phyloP scores from a whole-genome alignment of 768 basidiomycete genomes.

The Leccinum pellstonianum region DNA sequence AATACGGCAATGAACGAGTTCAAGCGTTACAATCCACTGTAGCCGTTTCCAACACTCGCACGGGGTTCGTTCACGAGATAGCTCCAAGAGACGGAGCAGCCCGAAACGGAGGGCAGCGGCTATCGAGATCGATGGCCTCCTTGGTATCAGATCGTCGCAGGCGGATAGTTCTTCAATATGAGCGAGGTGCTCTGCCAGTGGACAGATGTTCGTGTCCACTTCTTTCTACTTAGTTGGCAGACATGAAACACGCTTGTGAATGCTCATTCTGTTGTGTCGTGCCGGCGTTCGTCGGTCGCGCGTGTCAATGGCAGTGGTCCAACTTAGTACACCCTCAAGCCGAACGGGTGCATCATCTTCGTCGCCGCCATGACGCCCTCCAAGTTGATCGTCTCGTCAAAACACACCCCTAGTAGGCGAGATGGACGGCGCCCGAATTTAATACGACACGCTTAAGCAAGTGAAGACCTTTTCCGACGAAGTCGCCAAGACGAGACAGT shows the following conservation, averaged over 20 bases:
- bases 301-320: slow-evolving; percentile 58
- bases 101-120: slow-evolving; percentile 25
- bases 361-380: slow-evolving; percentile 77
- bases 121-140: slow-evolving; percentile 23
- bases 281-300: not conserved
- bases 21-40: no score
- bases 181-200: slow-evolving; percentile 75
- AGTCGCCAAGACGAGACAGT: slow-evolving; percentile 64
- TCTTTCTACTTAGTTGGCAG: not conserved
- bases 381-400: slow-evolving; percentile 83
- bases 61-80: slow-evolving; percentile 82
- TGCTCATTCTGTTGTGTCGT: not conserved
- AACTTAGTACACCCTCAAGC: slow-evolving; percentile 82
- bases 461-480: slow-evolving; percentile 73
- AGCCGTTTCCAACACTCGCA: no score
- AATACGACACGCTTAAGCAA: slow-evolving; percentile 55
- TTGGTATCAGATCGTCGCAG: slow-evolving; percentile 65
- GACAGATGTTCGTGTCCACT: slow-evolving; percentile 67
- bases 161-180: slow-evolving; percentile 90
- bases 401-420: slow-evolving; percentile 76
- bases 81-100: slow-evolving; percentile 18
- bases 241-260: not conserved
- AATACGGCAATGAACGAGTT: no score
- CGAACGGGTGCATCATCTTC: slow-evolving; percentile 97
- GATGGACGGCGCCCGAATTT: slow-evolving; percentile 35